phyloP scores from a whole-genome alignment of 164 flowering plant genomes.

The Sedum album region DNA sequence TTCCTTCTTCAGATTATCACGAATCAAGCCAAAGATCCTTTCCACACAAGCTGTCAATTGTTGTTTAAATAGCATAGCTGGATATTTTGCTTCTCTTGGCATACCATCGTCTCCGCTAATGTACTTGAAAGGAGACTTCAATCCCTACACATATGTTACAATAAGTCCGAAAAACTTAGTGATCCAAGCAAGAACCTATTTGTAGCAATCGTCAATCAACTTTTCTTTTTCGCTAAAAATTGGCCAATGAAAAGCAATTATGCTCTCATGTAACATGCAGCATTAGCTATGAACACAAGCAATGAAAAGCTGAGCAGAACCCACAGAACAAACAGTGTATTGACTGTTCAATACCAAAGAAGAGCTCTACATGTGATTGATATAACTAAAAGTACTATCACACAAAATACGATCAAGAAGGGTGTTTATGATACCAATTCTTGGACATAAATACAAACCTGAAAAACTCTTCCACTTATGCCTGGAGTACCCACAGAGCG shows the following conservation, averaged over 20 bases:
- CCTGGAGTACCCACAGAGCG: conserved; percentile 55
- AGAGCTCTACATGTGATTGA: neutral
- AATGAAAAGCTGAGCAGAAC: neutral
- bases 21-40: conserved; percentile 85
- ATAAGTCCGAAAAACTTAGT: neutral
- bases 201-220: neutral
- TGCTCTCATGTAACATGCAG: neutral
- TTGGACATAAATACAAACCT: conserved; percentile 28
- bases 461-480: conserved; percentile 47
- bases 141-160: conserved; percentile 32
- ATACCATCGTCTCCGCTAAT: conserved; percentile 57
- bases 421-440: neutral
- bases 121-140: conserved; percentile 57
- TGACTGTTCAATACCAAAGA: neutral
- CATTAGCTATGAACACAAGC: neutral
- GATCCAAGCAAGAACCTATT: neutral
- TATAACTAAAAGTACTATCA: neutral
- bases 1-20: conserved; percentile 90
- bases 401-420: neutral
- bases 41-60: conserved; percentile 90
- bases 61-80: conserved; percentile 85
- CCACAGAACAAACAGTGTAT: neutral
- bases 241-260: neutral
- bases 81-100: conserved; percentile 82
- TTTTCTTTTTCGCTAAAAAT: neutral